phyloP scores from a whole-genome alignment of 2,329 filamentous ascomycete genomes.

The Ramichloridium luteum region DNA sequence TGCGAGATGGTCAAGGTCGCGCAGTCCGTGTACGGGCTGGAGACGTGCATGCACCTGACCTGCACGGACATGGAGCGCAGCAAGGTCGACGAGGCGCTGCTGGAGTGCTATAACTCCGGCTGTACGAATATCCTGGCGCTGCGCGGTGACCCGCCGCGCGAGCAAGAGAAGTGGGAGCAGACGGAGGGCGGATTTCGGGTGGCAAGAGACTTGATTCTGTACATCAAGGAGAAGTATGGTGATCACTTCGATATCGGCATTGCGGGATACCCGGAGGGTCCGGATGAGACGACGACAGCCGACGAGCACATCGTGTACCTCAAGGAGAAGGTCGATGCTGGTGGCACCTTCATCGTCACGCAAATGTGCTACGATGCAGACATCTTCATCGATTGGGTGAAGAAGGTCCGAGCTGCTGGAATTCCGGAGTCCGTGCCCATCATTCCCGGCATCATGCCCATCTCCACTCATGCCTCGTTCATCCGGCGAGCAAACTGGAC shows the following conservation, averaged over 20 bases:
- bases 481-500: constrained; percentile 83
- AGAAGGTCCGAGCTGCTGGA: constrained; percentile 71
- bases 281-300: constrained; percentile 81
- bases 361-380: constrained; percentile 99
- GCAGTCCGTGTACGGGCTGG: constrained; percentile 86
- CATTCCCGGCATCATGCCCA: constrained; percentile 81
- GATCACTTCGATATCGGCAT: constrained; percentile 96
- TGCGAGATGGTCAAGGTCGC: constrained; percentile 96
- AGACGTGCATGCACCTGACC: constrained; percentile 98
- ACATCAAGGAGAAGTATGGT: constrained; percentile 67
- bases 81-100: constrained; percentile 79
- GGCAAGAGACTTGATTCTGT: constrained; percentile 77
- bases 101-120: constrained; percentile 80
- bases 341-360: constrained; percentile 86
- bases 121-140: constrained; percentile 96
- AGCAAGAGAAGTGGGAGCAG: constrained; percentile 87
- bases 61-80: constrained; percentile 95
- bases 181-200: constrained; percentile 73
- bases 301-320: constrained; percentile 79
- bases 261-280: constrained; percentile 90
- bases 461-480: constrained; percentile 90
- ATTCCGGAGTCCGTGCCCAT: constrained; percentile 61
- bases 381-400: constrained; percentile 84
- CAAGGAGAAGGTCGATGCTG: constrained; percentile 94
- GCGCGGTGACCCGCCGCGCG: constrained; percentile 82